Base-by-base conservation (phyloP, 148 eudicot species). In the Cornus controversa region DNA sequence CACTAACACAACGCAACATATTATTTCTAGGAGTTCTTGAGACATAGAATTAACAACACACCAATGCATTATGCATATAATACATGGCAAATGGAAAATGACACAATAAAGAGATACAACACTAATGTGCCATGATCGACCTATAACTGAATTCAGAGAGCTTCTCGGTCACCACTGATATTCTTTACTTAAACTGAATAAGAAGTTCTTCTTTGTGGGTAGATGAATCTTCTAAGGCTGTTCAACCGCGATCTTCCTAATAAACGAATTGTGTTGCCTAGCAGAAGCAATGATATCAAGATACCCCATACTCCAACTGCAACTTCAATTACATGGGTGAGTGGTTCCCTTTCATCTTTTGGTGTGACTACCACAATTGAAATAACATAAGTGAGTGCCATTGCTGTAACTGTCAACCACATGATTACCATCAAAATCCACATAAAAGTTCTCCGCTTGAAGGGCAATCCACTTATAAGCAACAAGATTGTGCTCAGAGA, bases 351-450 rank as follows among this genome's bases (percentile, higher is more conserved):
- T 13, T 37, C 15, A n/a, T 2, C 37, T 16, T 13, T 24, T 0
- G 77, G 77, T 10, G 77, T 63, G 50, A 74, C 40, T n/a, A 24
- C 53, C 11, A 63, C 24, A 8, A 37, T 74, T 0, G 77, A 25
- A 37, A 6, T 24, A 24, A 31, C 68, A 36, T 62, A 37, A 5
- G 77, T 36, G 0, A 15, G 0, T 37, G 69, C 69, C 11, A 16
- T 74, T 11, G 69, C 16, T 23, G 77, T 62, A 4, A 63, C 40
- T 14, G 69, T 42, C n/a, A 74, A 24, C 77, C 67, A 74, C 69
- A 74, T 62, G 57, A 8, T 36, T 34, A 63, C 15, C 13, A 24
- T 22, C 10, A 63, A n/a, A 16, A 23, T 15, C 27, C 54, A 63
- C 24, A 37, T 4, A 0, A 25, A 18, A 34, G 2, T 9, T 57